Evolutionary conservation across 2,329 filamentous ascomycete species (phyloP).

Genomic region (Pseudogymnoascus sp.): DNA sequence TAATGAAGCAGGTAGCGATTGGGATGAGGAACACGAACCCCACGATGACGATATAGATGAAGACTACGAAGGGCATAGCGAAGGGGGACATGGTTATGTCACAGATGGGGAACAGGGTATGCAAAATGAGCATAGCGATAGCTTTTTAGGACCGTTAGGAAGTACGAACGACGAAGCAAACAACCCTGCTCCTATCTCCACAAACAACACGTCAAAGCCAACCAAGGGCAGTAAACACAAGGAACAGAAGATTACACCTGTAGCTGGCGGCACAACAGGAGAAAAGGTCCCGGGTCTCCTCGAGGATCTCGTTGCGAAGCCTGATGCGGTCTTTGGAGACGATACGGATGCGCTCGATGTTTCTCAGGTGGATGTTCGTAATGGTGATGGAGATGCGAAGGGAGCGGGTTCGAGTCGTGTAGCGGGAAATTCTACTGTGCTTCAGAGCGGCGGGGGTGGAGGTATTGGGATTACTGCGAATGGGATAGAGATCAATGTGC

Average conservation of each 20-base stretch:
- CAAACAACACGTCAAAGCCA: background rate
- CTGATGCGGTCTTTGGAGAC: background rate
- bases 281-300: background rate
- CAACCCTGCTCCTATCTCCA: background rate
- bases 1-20: slow-evolving; percentile 4
- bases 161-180: slow-evolving; percentile 4
- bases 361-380: background rate
- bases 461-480: slow-evolving; percentile 3
- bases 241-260: background rate
- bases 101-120: slow-evolving; percentile 14
- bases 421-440: background rate
- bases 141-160: background rate
- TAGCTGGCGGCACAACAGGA: background rate
- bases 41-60: slow-evolving; percentile 9
- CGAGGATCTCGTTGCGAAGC: background rate
- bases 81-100: slow-evolving; percentile 2
- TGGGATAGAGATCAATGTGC: slow-evolving; percentile 23
- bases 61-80: slow-evolving; percentile 9
- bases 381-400: background rate
- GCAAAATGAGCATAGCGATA: background rate
- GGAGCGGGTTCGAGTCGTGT: background rate
- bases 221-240: background rate
- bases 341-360: background rate
- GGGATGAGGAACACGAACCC: slow-evolving; percentile 11
- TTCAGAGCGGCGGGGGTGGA: slow-evolving; percentile 9